phyloP scores from a whole-genome alignment of 768 basidiomycete genomes.

The Boletus reticuloceps region DNA sequence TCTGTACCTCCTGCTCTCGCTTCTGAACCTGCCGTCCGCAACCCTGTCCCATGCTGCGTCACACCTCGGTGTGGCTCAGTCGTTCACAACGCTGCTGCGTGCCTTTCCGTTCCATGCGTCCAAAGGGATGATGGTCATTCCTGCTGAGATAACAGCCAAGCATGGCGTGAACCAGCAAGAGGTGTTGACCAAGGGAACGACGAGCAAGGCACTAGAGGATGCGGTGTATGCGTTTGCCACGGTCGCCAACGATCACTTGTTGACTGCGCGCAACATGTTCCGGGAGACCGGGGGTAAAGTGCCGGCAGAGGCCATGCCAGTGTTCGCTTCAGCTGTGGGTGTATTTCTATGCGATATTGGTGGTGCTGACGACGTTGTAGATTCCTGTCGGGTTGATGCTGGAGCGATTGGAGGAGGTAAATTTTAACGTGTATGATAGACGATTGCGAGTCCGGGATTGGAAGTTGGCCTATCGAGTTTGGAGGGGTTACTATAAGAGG shows the following conservation, averaged over 20 bases:
- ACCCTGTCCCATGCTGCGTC: conserved; percentile 74
- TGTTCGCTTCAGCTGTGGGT: conserved; percentile 73
- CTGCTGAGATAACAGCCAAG: conserved; percentile 76
- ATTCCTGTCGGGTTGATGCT: conserved; percentile 68
- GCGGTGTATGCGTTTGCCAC: conserved; percentile 85
- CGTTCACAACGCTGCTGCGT: conserved; percentile 67
- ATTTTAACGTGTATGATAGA: conserved; percentile 72
- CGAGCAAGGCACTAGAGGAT: conserved; percentile 62
- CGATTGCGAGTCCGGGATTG: conserved; percentile 67
- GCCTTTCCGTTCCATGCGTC: conserved; percentile 76
- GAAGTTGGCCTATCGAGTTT: conserved; percentile 74
- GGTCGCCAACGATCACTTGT: conserved; percentile 74
- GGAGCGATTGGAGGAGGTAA: conserved; percentile 57
- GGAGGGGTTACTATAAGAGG: conserved; percentile 50
- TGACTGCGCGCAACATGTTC: conserved; percentile 71
- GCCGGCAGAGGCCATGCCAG: conserved; percentile 59
- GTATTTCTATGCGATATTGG: neutral
- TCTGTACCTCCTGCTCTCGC: conserved; percentile 71
- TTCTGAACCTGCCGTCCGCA: conserved; percentile 56
- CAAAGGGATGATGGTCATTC: conserved; percentile 69
- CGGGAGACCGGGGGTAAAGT: conserved; percentile 51
- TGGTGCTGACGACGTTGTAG: conserved; percentile 34
- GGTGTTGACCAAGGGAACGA: conserved; percentile 56
- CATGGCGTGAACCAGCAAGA: conserved; percentile 80
- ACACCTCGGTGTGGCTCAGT: conserved; percentile 76